These are phyloP conservation scores for Huntiella bhutanensis DNA, from an alignment of 2,329 filamentous ascomycete genomes.

Conservation along the genomic window DNA sequence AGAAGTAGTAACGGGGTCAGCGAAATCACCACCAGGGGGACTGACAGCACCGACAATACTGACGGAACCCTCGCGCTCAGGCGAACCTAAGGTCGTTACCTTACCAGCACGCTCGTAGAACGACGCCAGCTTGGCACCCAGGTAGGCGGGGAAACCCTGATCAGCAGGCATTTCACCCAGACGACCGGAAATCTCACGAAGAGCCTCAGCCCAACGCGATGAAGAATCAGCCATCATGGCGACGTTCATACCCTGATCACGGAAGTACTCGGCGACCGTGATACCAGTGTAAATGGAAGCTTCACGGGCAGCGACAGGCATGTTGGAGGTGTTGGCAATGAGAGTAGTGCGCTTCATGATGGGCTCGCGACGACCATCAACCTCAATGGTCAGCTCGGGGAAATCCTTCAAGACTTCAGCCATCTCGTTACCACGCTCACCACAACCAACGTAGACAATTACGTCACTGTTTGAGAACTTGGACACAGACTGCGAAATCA, in stretches of 20 bases:
- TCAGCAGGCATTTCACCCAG: constrained; percentile 99
- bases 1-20: constrained; percentile 84
- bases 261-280: constrained; percentile 88
- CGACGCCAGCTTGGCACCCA: constrained; percentile 88
- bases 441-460: constrained; percentile 85
- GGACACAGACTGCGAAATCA: constrained; percentile 95
- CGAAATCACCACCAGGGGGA: constrained; percentile 96
- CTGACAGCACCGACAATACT: constrained; percentile 96
- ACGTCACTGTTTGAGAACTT: constrained; percentile 99
- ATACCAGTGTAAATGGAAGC: constrained; percentile 97
- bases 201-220: constrained; percentile 93
- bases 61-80: constrained; percentile 76
- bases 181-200: constrained; percentile 97
- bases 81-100: constrained; percentile 68
- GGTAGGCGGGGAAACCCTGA: constrained; percentile 96
- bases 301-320: constrained; percentile 96
- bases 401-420: constrained; percentile 99
- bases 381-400: constrained; percentile 87
- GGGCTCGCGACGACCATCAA: constrained; percentile 85
- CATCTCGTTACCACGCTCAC: constrained; percentile 98
- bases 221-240: constrained; percentile 99
- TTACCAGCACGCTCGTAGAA: constrained; percentile 98
- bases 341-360: constrained; percentile 99
- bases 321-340: constrained; percentile 98
- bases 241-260: constrained; percentile 90